Base-by-base conservation (phyloP, 495 filamentous ascomycete species). In the Talaromyces proteolyticus region DNA sequence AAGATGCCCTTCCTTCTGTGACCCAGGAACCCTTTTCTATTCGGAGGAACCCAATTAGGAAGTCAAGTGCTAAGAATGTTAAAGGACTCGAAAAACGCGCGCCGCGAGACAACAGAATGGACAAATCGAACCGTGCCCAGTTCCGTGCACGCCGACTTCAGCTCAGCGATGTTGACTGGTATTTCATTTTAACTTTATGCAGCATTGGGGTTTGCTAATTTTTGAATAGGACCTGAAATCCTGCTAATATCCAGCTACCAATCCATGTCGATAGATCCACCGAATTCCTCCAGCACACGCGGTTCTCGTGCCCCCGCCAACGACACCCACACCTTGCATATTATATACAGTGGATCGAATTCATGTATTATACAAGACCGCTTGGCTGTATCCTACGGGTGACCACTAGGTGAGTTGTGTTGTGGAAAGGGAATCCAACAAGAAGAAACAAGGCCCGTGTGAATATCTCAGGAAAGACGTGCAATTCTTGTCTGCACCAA, bases 121-220 rank as follows among this genome's bases (percentile, higher is more conserved):
- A 96, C 49, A 89, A 83, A 62, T 85, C 80, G 45, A 86, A 83
- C 56, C 84, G 91, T 29, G 75, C 77, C 54, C 83, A 86, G 47
- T 91, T 95, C 63, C 86, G 92, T 12, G 83, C 91, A 29, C 80
- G 92, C 58, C 95, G 95, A 65, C 74, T 98, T 50, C 92, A 97
- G 60, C 79, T 97, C 42, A 95, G 88, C 62, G 93, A 97, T 63
- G 88, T 98, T 63, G 92, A 98, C 65, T 98, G 93, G 93, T 96
- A 92, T 53, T 21, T 40, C 37, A n/a, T 19, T 44, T 44, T 5
- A 34, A 18, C 37, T 8, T 37, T 7, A 2, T 20, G 20, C 14
- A 18, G 18, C 18, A 16, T 6, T 20, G 6, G 14, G 14, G 12
- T 7, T 41, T 41, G 18, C 38, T 41, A 16, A 41, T 20, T 10